Percentiles rank a stretch among this genome's conserved stretches.
These are phyloP conservation scores for Kalmusia sp. DNA, from an alignment of 2,329 filamentous ascomycete genomes.

Conservation along the genomic window DNA sequence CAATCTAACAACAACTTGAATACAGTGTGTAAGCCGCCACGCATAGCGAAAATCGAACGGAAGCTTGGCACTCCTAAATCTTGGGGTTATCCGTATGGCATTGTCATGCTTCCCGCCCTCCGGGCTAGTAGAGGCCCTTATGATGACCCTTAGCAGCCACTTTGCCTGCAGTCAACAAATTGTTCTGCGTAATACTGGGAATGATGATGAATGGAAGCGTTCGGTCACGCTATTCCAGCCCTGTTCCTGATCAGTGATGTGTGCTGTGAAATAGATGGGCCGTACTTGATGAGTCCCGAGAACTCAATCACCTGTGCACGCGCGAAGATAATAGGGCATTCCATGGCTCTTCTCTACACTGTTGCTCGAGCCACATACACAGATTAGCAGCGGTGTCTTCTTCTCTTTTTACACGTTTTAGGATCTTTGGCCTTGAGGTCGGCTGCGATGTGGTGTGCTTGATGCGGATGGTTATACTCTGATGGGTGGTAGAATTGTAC, in stretches of 20 bases:
- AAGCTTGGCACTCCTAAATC: too few relatives aligned
- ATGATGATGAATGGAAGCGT: too few relatives aligned
- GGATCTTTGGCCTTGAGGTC: neutral
- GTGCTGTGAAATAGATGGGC: too few relatives aligned
- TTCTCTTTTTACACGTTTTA: neutral
- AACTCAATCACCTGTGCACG: neutral
- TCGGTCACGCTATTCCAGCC: too few relatives aligned
- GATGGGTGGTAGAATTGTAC: neutral
- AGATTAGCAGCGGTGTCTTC: conserved; percentile 3
- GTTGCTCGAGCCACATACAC: conserved; percentile 21
- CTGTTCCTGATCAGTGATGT: too few relatives aligned
- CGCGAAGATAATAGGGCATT: conserved; percentile 19
- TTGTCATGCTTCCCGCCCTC: too few relatives aligned
- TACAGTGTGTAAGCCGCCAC: neutral
- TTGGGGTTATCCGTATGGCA: too few relatives aligned
- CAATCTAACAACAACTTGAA: neutral
- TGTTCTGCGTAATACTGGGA: too few relatives aligned
- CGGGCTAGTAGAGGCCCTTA: too few relatives aligned
- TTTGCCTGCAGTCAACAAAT: too few relatives aligned
- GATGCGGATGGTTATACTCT: neutral
- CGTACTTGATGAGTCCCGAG: too few relatives aligned
- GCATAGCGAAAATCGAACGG: neutral
- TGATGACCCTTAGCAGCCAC: too few relatives aligned
- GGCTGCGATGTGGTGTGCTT: neutral
- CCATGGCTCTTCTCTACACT: conserved; percentile 20